Conservation (phyloP, 2,329 filamentous ascomycete species). For the Malbranchea cinnamomea region DNA sequence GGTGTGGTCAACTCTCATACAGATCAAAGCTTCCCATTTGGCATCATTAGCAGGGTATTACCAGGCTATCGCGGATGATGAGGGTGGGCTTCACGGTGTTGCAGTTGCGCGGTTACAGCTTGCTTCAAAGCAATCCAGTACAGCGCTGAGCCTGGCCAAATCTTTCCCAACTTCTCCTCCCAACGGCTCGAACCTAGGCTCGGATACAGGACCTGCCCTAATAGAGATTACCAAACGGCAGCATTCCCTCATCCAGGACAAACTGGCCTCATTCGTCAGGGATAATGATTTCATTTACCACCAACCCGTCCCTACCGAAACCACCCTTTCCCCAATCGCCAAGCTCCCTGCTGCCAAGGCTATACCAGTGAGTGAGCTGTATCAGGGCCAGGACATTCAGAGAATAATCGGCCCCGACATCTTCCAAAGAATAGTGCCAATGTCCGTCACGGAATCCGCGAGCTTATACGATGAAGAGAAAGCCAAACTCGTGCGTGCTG, state of each 20-base stretch:
- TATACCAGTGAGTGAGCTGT: conserved; percentile 90
- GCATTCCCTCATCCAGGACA: conserved; percentile 63
- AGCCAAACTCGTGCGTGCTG: conserved; percentile 82
- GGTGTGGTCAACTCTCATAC: conserved; percentile 63
- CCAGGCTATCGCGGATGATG: conserved; percentile 80
- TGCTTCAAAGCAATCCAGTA: conserved; percentile 63
- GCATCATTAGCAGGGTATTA: conserved; percentile 82
- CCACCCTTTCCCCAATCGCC: conserved; percentile 62
- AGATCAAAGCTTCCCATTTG: conserved; percentile 67
- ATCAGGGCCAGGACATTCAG: conserved; percentile 93
- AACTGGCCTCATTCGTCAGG: conserved; percentile 59
- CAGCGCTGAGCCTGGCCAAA: conserved; percentile 61
- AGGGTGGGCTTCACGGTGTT: conserved; percentile 71
- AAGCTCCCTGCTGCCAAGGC: conserved; percentile 93
- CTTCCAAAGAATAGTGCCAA: conserved; percentile 90
- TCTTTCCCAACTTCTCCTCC: conserved; percentile 69
- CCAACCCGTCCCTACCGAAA: conserved; percentile 74
- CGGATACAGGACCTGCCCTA: conserved; percentile 60
- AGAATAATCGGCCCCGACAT: conserved; percentile 93
- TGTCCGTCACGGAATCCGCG: conserved; percentile 90
- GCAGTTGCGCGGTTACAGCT: conserved; percentile 71
- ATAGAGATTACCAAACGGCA: conserved; percentile 77
- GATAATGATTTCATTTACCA: conserved; percentile 99
- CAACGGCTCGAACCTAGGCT: conserved; percentile 64
- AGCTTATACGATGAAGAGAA: conserved; percentile 98